Evolutionary conservation across 2,329 filamentous ascomycete genomes (phyloP), one percentile per base, ranked within the genome.

Genomic region (Pseudogymnoascus pannorum): DNA sequence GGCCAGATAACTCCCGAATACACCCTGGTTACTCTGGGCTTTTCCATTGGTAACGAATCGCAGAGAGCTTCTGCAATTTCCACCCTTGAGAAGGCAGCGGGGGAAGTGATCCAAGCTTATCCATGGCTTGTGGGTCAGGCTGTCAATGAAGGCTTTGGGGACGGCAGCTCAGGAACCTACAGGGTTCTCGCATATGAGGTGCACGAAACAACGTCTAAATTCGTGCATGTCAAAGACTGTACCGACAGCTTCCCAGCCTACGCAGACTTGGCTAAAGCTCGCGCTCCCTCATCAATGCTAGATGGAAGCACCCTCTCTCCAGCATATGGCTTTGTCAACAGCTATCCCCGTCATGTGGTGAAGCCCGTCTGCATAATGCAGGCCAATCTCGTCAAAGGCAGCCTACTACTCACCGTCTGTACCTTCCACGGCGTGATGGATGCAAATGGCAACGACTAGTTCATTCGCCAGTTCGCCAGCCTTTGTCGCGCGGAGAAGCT

Each of bases 41-140:
- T 54, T 29, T 5, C 48, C 9, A 54, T 54, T 26, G 24, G 18
- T 24, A 31, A 11, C 24, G 16, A 54, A 54, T 31, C 24, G 5
- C 48, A 54, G 24, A 5, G 31, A 31, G 8, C 48, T 4, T n/a
- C 48, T 12, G 48, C 48, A 54, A 31, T 54, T 31, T 31, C n/a
- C 14, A 31, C 24, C n/a, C 26, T 54, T 31, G 48, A 54, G 48
- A 54, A 54, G 26, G 48, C 48, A 54, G 48, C 48, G 2, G n/a
- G n/a, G 4, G 24, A 54, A 20, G 31, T 54, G 7, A 54, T 54
- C 8, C 42, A 57, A 35, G 42, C 42, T 16, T 60, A 54, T 22
- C 60, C 60, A 24, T 61, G 48, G 54, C 48, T 61, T 18, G 60
- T 54, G n/a, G 60, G 60, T n/a, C 60, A 61, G 18, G 48, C 59